phyloP scores from a whole-genome alignment of 1,139 yeast species.

The Lizanozyma gosingica region DNA sequence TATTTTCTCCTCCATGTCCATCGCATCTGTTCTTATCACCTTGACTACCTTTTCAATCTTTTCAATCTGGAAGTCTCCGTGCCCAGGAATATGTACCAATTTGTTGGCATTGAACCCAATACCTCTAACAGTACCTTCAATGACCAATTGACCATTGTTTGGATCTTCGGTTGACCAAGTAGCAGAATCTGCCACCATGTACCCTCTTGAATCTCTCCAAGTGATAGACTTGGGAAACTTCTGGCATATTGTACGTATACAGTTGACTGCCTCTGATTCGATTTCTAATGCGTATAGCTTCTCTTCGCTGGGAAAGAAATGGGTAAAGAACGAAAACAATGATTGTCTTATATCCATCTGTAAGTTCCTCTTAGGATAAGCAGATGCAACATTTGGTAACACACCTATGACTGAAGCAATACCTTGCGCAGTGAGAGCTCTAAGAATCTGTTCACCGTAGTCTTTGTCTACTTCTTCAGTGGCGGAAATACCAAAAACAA shows the following conservation, averaged over 20 bases:
- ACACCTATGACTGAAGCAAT: slow-evolving; percentile 77
- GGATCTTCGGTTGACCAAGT: slow-evolving; percentile 33
- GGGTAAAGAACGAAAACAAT: slow-evolving; percentile 70
- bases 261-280: slow-evolving; percentile 59
- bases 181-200: slow-evolving; percentile 64
- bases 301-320: slow-evolving; percentile 85
- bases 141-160: slow-evolving; percentile 32
- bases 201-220: slow-evolving; percentile 93
- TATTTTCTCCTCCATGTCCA: slow-evolving; percentile 12
- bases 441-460: slow-evolving; percentile 80
- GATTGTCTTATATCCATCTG: slow-evolving; percentile 77
- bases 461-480: slow-evolving; percentile 67
- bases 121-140: slow-evolving; percentile 86
- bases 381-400: slow-evolving; percentile 59
- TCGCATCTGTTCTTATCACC: slow-evolving; percentile 4
- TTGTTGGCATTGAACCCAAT: slow-evolving; percentile 70
- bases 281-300: slow-evolving; percentile 66
- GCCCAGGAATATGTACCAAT: slow-evolving; percentile 76
- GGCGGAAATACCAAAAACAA: slow-evolving; percentile 80
- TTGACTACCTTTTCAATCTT: slow-evolving; percentile 41
- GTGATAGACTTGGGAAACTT: slow-evolving; percentile 74
- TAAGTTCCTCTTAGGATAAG: slow-evolving; percentile 66
- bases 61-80: slow-evolving; percentile 80
- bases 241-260: slow-evolving; percentile 72
- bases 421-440: slow-evolving; percentile 90